These are phyloP conservation scores for Iris macrosiphon DNA, from an alignment of 106 monocot species.

Conservation along the genomic window DNA sequence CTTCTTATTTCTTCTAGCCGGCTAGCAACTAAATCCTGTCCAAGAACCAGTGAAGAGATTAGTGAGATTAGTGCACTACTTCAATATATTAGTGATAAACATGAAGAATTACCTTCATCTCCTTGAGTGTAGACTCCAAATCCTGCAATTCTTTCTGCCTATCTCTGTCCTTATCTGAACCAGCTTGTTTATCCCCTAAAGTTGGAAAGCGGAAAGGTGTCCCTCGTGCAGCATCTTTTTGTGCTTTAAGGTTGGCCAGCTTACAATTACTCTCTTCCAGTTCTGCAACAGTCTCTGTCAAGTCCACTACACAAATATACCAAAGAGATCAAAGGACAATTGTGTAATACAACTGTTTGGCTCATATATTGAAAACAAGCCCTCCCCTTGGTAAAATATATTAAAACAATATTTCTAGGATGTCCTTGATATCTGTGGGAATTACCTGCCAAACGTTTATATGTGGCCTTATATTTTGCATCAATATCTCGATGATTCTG, in stretches of 20 bases:
- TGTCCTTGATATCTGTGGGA: neutral
- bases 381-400: neutral
- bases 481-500: constrained; percentile 45
- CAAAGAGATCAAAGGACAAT: constrained; percentile 11
- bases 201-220: constrained; percentile 60
- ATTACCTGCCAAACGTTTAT: constrained; percentile 64
- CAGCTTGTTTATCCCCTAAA: constrained; percentile 48
- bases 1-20: constrained; percentile 54
- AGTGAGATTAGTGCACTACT: no score
- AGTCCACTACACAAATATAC: constrained; percentile 53
- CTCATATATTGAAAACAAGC: neutral
- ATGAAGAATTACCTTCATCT: constrained; percentile 39
- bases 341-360: neutral
- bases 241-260: constrained; percentile 52
- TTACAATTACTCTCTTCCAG: constrained; percentile 68
- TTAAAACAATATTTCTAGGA: neutral
- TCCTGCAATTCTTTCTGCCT: constrained; percentile 68
- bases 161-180: constrained; percentile 54
- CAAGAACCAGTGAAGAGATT: no score
- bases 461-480: constrained; percentile 55
- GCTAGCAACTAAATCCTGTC: constrained; percentile 68
- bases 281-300: constrained; percentile 44
- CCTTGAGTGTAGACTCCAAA: constrained; percentile 53
- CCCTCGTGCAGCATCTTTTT: constrained; percentile 44
- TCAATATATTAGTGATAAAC: no score